A percentile compares a stretch with the other conserved stretches of the same genome.
phyloP scores from a whole-genome alignment of 129 eudicot species.

The Flaveria ramosissima region DNA sequence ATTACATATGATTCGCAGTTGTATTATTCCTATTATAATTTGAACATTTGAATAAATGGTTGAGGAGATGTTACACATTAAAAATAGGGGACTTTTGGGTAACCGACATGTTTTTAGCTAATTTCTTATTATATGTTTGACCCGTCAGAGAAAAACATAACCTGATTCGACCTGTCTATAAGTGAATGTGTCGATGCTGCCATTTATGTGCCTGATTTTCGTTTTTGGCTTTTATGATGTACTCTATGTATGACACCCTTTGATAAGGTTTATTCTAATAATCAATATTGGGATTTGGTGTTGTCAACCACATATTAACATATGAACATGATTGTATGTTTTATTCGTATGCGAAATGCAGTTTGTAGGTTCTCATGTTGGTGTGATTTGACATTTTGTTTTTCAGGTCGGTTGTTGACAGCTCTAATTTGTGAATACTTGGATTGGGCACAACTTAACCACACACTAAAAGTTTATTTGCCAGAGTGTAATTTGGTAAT shows the following conservation, averaged over 20 bases:
- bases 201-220: neutral
- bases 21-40: neutral
- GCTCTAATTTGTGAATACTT: constrained; percentile 93
- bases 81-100: neutral
- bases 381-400: constrained; percentile 24
- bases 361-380: constrained; percentile 20
- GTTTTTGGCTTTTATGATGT: neutral
- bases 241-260: neutral
- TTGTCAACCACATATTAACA: neutral
- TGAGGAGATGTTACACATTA: neutral
- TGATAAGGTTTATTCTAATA: neutral
- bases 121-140: neutral
- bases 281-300: neutral
- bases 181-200: neutral
- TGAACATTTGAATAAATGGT: neutral
- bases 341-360: constrained; percentile 10
- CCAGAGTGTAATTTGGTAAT: constrained; percentile 95
- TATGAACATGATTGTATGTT: constrained; percentile 3
- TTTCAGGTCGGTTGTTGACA: constrained; percentile 82
- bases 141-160: neutral
- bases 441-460: constrained; percentile 96
- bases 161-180: neutral
- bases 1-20: neutral
- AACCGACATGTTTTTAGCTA: neutral
- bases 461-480: constrained; percentile 80